These are phyloP conservation scores for Leccinellum luteum DNA, from an alignment of 768 basidiomycete species.

Conservation along the genomic window DNA sequence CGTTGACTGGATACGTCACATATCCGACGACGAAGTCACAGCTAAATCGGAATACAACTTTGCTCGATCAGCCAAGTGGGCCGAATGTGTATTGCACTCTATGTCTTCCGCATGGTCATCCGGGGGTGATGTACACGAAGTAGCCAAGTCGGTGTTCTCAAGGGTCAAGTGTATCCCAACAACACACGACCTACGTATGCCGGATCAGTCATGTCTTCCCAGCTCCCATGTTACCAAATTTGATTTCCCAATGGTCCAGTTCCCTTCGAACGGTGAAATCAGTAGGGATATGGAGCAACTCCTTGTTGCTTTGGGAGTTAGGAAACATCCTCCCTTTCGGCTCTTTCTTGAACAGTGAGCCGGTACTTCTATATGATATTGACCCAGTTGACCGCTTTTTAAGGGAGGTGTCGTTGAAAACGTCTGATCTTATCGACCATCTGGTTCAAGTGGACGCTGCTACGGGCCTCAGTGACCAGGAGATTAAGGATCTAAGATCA, in stretches of 20 bases:
- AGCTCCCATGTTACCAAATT: conserved; percentile 49
- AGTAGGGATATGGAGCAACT: neutral
- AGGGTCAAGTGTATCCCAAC: conserved; percentile 45
- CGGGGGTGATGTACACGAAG: neutral
- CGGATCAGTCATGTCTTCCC: conserved; percentile 73
- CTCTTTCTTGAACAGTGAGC: neutral
- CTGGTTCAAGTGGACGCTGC: too few species aligned
- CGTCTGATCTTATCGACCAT: too few species aligned
- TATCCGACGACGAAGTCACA: conserved; percentile 47
- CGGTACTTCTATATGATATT: conserved; percentile 39
- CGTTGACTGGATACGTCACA: conserved; percentile 65
- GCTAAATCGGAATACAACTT: conserved; percentile 54
- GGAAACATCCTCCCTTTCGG: neutral
- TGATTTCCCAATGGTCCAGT: neutral
- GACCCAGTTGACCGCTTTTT: too few species aligned
- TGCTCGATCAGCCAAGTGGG: conserved; percentile 60
- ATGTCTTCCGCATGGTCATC: conserved; percentile 64
- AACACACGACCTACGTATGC: conserved; percentile 57
- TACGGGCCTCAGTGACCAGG: too few species aligned
- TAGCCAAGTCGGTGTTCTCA: neutral
- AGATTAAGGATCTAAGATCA: too few species aligned
- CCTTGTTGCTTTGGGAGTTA: neutral
- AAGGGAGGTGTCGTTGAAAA: too few species aligned
- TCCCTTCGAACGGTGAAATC: conserved; percentile 36
- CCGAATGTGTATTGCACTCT: conserved; percentile 67